These are phyloP conservation scores for Russula sp. DNA, from an alignment of 768 basidiomycete genomes.

Conservation along the genomic window DNA sequence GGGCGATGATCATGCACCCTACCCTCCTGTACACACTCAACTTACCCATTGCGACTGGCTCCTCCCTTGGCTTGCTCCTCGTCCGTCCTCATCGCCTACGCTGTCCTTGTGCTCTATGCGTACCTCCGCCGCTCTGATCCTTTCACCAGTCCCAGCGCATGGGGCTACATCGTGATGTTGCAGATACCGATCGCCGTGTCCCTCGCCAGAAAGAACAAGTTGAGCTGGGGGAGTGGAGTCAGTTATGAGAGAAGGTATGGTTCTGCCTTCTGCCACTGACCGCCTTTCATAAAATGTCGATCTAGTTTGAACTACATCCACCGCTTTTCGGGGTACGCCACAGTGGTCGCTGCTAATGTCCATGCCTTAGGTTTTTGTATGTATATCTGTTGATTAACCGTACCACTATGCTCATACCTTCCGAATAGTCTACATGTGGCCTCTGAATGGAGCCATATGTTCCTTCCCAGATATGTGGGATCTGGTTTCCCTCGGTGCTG, in stretches of 20 bases:
- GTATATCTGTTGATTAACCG: slow-evolving; percentile 10
- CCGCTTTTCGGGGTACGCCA: slow-evolving; percentile 41
- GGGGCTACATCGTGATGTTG: slow-evolving; percentile 35
- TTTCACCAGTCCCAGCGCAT: slow-evolving; percentile 30
- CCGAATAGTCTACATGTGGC: slow-evolving; percentile 8
- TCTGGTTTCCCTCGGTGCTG: slow-evolving; percentile 30
- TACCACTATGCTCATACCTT: not conserved
- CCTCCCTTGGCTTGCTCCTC: slow-evolving; percentile 33
- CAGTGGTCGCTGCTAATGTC: slow-evolving; percentile 36
- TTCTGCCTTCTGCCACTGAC: not conserved
- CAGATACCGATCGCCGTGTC: slow-evolving; percentile 40
- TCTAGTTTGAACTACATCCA: slow-evolving; percentile 48
- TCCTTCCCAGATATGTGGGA: slow-evolving; percentile 22
- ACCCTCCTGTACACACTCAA: slow-evolving; percentile 28
- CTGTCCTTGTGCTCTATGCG: slow-evolving; percentile 30
- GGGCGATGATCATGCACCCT: slow-evolving; percentile 31
- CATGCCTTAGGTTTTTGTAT: slow-evolving; percentile 39
- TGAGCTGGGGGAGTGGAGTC: slow-evolving; percentile 35
- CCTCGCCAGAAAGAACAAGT: slow-evolving; percentile 45
- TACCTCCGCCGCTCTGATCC: slow-evolving; percentile 31
- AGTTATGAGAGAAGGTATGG: slow-evolving; percentile 45
- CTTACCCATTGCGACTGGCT: slow-evolving; percentile 30
- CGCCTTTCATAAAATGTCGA: not conserved
- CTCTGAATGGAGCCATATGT: slow-evolving; percentile 1
- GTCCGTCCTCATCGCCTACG: slow-evolving; percentile 32